These are phyloP conservation scores for Hericium erinaceus DNA, from an alignment of 768 basidiomycete genomes.

Conservation along the genomic window DNA sequence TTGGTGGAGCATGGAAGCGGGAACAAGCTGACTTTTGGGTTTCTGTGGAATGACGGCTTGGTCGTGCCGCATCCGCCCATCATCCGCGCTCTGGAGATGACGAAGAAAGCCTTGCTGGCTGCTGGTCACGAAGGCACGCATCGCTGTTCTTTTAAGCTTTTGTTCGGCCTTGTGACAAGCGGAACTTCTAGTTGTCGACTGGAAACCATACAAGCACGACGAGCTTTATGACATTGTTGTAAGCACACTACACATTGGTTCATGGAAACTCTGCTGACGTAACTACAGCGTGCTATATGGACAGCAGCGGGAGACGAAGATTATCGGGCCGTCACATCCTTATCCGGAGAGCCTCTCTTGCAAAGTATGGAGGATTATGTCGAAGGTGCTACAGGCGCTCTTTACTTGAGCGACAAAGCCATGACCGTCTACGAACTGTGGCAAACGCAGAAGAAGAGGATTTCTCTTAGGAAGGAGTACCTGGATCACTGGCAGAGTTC, in stretches of 20 bases:
- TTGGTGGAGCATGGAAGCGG: constrained; percentile 51
- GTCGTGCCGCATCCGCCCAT: constrained; percentile 44
- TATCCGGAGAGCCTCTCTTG: constrained; percentile 11
- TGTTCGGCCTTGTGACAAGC: constrained; percentile 1
- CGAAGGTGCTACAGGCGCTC: background rate
- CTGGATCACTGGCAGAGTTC: constrained; percentile 43
- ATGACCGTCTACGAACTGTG: constrained; percentile 27
- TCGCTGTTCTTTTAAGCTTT: background rate
- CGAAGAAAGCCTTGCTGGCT: constrained; percentile 33
- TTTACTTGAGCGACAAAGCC: constrained; percentile 1
- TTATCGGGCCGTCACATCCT: constrained; percentile 1
- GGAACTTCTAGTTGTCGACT: constrained; percentile 27
- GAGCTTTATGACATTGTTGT: constrained; percentile 24
- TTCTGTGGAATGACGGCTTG: constrained; percentile 36
- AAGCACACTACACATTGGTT: background rate
- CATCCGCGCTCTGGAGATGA: constrained; percentile 39
- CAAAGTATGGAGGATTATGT: constrained; percentile 3
- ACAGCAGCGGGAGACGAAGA: constrained; percentile 9
- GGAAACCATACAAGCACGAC: constrained; percentile 18
- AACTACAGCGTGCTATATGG: constrained; percentile 8
- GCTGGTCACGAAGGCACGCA: constrained; percentile 41
- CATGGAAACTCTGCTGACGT: background rate
- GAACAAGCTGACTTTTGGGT: constrained; percentile 24
- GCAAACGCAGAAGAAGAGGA: constrained; percentile 35
- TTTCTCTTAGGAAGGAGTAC: constrained; percentile 32